Conservation (phyloP, 2,329 filamentous ascomycete genomes). For the Taxawa tesnikishii region DNA sequence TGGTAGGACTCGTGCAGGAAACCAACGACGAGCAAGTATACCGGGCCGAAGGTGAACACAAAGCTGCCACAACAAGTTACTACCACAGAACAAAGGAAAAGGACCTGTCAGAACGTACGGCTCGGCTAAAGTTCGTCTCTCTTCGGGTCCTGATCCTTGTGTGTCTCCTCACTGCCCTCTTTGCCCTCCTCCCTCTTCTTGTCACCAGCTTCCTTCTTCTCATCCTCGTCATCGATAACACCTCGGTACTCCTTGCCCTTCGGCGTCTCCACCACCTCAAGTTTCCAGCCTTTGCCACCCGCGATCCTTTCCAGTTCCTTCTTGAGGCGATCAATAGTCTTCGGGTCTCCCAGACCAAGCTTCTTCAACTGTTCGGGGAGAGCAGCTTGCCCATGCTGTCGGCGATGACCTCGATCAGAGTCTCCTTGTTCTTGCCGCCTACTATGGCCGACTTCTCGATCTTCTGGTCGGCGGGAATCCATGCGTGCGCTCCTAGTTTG, state of each 20-base stretch:
- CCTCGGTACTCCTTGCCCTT: constrained; percentile 56
- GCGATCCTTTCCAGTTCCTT: constrained; percentile 57
- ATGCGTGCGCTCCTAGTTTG: constrained; percentile 43
- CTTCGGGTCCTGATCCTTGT: constrained; percentile 3
- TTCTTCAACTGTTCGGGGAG: constrained; percentile 34
- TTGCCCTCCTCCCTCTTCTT: constrained; percentile 9
- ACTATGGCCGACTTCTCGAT: constrained; percentile 42
- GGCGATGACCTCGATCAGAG: constrained; percentile 38
- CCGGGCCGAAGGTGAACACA: too few relatives aligned
- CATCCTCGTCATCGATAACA: constrained; percentile 49
- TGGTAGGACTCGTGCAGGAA: too few relatives aligned
- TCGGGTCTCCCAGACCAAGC: constrained; percentile 54
- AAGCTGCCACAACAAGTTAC: too few relatives aligned
- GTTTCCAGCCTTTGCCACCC: constrained; percentile 61
- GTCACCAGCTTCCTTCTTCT: constrained; percentile 27
- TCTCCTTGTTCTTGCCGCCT: constrained; percentile 39
- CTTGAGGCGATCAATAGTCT: constrained; percentile 57
- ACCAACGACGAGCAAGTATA: too few relatives aligned
- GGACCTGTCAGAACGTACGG: too few relatives aligned
- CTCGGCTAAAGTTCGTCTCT: too few relatives aligned
- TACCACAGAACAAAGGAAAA: too few relatives aligned
- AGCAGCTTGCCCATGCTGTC: constrained; percentile 41
- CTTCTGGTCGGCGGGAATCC: constrained; percentile 42
- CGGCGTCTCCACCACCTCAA: constrained; percentile 65
- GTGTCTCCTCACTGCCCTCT: constrained; percentile 8